Evolutionary conservation across 1,139 yeast genomes (phyloP), one percentile per base, ranked within the genome.

Genomic region (Debaryomyces coudertii): DNA sequence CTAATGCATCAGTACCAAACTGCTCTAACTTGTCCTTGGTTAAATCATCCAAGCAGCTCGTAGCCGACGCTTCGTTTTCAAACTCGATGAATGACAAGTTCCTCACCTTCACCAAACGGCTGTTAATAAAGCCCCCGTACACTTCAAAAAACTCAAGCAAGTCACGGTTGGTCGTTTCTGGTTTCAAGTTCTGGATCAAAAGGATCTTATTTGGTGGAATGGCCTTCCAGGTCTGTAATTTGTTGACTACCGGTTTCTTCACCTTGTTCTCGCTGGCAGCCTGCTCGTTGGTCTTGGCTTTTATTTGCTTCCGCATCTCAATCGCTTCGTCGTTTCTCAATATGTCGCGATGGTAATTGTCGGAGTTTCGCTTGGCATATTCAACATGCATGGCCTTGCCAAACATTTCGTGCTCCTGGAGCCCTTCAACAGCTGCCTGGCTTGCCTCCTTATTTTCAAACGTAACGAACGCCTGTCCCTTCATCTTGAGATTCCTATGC

Each of bases 391-490:
- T 68, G 3, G 78, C 79, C 53, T 81, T 82, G 14, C 81, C 84
- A 55, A 79, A 81, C 9, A 90, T 53, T 24, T 62, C 62, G 14
- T 64, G 57, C 1, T 79, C 76, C 44, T 80, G 66, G 36, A 80
- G 60, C 5, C 59, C 68, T 5, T 67, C 61, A 15, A 79, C 57
- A 0, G 95, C 95, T 25, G 58, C 56, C 2, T 57, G 50, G 0
- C 95, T 87, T 6, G 69, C 62, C 2, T 68, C 67, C 1, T 60
- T 56, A 16, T 65, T 60, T 3, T 68, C 73, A 52, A 83, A 84
- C 0, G 92, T 85, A 5, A 93, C 75, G 63, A 90, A 93, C 1
- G 97, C 97, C 63, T 90, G 97, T 2, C 97, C 97, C 47, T 83
- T 76, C 77, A 87, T 74, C 47, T 74, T 76, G 23, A 87, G 58